These are phyloP conservation scores for Metschnikowia shivogae DNA, from an alignment of 805 yeast genomes.

Conservation along the genomic window DNA sequence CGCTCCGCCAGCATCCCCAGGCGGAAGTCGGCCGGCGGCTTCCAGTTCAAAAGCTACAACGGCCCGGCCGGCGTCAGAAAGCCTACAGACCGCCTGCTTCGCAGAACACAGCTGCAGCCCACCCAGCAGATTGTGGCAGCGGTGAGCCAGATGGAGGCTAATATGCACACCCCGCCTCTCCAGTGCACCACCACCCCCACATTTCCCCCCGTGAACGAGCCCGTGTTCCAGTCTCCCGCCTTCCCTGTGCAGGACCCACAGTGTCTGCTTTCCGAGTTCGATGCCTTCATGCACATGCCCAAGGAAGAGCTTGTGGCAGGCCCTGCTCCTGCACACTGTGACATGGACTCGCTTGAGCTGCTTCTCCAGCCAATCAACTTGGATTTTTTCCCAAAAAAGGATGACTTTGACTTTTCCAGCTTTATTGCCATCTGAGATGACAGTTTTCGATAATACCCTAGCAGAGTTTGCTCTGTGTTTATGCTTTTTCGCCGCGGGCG, in stretches of 20 bases:
- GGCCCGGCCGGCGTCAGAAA: constrained; percentile 23
- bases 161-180: background rate
- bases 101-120: constrained; percentile 9
- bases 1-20: constrained; percentile 13
- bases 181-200: constrained; percentile 5
- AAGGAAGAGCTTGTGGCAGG: constrained; percentile 1
- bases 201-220: background rate
- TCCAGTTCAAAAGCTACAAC: constrained; percentile 29
- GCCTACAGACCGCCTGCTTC: constrained; percentile 12
- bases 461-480: background rate
- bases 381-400: constrained; percentile 16
- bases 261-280: constrained; percentile 8
- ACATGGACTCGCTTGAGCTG: constrained; percentile 5
- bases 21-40: constrained; percentile 19
- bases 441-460: background rate
- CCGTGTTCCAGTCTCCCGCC: no score
- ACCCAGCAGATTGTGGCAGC: background rate
- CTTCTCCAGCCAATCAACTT: constrained; percentile 13
- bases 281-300: constrained; percentile 12
- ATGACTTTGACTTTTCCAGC: constrained; percentile 25
- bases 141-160: background rate
- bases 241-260: no score
- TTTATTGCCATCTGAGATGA: constrained; percentile 7
- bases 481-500: background rate
- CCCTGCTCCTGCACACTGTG: background rate